These are phyloP conservation scores for Diutina siamensis DNA, from an alignment of 1,139 yeast species.

Conservation along the genomic window DNA sequence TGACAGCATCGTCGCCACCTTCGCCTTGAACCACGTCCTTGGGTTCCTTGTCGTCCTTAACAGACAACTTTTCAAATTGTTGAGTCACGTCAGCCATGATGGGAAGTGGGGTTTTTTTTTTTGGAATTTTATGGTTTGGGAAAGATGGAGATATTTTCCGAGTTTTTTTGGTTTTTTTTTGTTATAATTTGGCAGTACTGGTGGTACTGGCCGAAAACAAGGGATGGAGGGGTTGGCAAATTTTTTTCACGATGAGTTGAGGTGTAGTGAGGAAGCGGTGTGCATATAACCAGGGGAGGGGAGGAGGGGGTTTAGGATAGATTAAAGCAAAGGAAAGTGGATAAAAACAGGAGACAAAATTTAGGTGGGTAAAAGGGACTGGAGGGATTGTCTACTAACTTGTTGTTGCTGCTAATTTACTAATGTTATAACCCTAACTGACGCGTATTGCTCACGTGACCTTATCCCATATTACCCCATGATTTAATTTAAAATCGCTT, in stretches of 20 bases:
- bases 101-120: background rate
- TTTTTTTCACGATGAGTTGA: background rate
- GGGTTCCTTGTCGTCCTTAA: slow-evolving; percentile 3
- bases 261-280: background rate
- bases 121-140: slow-evolving; percentile 1
- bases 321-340: too few species aligned
- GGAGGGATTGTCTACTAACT: too few species aligned
- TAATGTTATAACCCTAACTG: too few species aligned
- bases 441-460: too few species aligned
- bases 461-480: too few species aligned
- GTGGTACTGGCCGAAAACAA: background rate
- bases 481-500: too few species aligned
- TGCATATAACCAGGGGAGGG: background rate
- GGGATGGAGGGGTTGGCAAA: background rate
- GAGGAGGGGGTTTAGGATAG: too few species aligned
- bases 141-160: slow-evolving; percentile 3
- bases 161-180: slow-evolving; percentile 4
- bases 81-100: slow-evolving; percentile 5
- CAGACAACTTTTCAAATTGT: slow-evolving; percentile 6
- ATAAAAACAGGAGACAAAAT: too few species aligned
- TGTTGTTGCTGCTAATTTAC: too few species aligned
- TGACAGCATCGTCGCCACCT: slow-evolving; percentile 13
- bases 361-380: too few species aligned
- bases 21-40: slow-evolving; percentile 4
- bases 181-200: background rate